Evolutionary conservation across 2,329 filamentous ascomycete species (phyloP), one percentile per base, ranked within the genome.

Genomic region (Fusarium sp.): DNA sequence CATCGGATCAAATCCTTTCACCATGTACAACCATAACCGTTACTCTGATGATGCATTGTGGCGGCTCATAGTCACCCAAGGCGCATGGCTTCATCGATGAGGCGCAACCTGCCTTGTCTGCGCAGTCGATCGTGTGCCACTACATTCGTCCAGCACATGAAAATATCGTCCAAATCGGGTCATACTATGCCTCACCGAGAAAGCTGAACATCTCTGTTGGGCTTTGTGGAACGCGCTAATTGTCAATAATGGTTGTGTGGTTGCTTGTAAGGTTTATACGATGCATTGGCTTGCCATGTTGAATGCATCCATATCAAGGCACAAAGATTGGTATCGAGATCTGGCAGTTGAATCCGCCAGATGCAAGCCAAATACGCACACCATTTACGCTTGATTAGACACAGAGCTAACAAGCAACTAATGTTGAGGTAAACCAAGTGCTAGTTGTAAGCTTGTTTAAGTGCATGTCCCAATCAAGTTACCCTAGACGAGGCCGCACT

Each of bases 121-220:
- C 29, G 51, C 30, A 47, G 52, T 61, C 46, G 64, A 72, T 63
- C 60, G 16, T 24, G 56, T 70, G 50, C 45, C 53, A 59, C 59
- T 25, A 30, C 46, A 45, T 24, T 27, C 49, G 59, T 56, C 55
- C 68, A 52, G 65, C 54, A 72, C 34, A 55, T 24, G 30, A 42
- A 43, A 38, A 63, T 27, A 20, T 42, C 14, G 16, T 12, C 50
- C 53, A 29, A 46, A 66, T 62, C 15, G 24, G 52, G 50, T 42
- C 22, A 51, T 64, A 44, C 42, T 29, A 20, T 44, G 18, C 38
- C 12, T 55, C 40, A 25, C 40, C 12, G 20, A 46, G 15, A n/a
- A 12, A 59, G 20, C 22, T 58, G 30, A 4, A 22, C 32, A 44
- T 61, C 45, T 44, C n/a, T 20, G 10, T 45, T 24, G 29, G 43